Evolutionary conservation across 1,284 basidiomycete genomes (phyloP).

Genomic region (Pyrrhoderma lamaoense): DNA sequence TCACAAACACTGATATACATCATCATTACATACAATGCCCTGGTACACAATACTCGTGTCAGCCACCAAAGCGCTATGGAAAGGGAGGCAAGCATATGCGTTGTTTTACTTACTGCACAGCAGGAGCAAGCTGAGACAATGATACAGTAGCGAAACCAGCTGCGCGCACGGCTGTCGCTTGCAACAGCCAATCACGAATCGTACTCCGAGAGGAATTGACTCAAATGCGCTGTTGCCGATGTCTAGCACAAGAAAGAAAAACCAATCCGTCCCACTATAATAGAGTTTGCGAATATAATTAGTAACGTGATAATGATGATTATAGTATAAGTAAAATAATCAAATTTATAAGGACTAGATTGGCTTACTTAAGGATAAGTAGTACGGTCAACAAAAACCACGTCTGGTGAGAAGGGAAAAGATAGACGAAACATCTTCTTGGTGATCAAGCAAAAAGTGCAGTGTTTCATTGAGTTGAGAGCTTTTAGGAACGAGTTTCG

Average conservation of each 20-base stretch:
- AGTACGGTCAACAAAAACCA: slow-evolving; percentile 80
- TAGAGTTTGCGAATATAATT: background rate
- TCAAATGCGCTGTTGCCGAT: slow-evolving; percentile 74
- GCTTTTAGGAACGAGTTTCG: slow-evolving; percentile 49
- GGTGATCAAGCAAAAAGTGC: slow-evolving; percentile 96
- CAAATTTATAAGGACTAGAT: background rate
- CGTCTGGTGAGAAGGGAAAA: slow-evolving; percentile 93
- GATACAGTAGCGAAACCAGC: slow-evolving; percentile 81
- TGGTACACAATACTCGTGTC: slow-evolving; percentile 23
- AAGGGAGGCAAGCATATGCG: too few relatives aligned
- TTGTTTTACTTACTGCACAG: slow-evolving; percentile 59
- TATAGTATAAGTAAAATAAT: background rate
- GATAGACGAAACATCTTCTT: slow-evolving; percentile 89
- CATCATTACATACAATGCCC: slow-evolving; percentile 83
- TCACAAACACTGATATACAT: slow-evolving; percentile 78
- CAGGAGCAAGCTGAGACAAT: slow-evolving; percentile 66
- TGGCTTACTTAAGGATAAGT: slow-evolving; percentile 57
- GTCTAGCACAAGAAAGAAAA: slow-evolving; percentile 84
- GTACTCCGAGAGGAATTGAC: slow-evolving; percentile 59
- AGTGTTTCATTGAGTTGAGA: slow-evolving; percentile 71
- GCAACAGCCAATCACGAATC: slow-evolving; percentile 63
- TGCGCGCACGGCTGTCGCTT: slow-evolving; percentile 77
- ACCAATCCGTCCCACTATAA: slow-evolving; percentile 71
- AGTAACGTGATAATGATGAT: background rate
- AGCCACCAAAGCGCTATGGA: background rate